These are phyloP conservation scores for Coemansia sp. DNA, from an alignment of 192 early-diverging fungal species.

Conservation along the genomic window DNA sequence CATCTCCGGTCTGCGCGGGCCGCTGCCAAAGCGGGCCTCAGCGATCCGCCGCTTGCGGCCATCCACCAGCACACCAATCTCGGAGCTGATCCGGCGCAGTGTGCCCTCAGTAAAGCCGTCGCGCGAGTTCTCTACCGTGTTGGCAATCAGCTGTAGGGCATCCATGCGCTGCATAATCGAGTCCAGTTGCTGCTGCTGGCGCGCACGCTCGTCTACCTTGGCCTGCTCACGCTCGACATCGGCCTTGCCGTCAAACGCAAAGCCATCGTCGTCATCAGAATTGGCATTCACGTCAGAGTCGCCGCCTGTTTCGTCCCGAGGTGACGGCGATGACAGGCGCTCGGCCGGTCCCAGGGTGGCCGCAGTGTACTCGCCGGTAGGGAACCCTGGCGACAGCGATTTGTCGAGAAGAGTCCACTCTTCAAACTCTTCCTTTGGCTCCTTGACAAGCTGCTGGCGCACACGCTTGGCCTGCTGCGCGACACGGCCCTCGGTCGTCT, in stretches of 20 bases:
- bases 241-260: slow-evolving; percentile 39
- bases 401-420: slow-evolving; percentile 45
- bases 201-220: slow-evolving; percentile 19
- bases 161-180: slow-evolving; percentile 27
- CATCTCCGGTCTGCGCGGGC: not conserved
- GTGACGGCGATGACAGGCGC: slow-evolving; percentile 4
- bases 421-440: slow-evolving; percentile 3
- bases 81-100: slow-evolving; percentile 42
- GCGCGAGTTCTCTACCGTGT: slow-evolving; percentile 46
- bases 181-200: slow-evolving; percentile 10
- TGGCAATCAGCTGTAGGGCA: slow-evolving; percentile 40
- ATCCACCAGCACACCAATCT: slow-evolving; percentile 34
- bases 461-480: slow-evolving; percentile 16
- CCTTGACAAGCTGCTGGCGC: not conserved
- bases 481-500: slow-evolving; percentile 9
- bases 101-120: slow-evolving; percentile 31
- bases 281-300: too few relatives aligned
- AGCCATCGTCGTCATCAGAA: slow-evolving; percentile 30
- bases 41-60: slow-evolving; percentile 13
- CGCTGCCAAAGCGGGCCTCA: not conserved
- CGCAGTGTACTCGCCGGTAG: not conserved
- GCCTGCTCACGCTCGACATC: slow-evolving; percentile 45
- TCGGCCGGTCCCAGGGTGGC: not conserved
- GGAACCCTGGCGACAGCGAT: slow-evolving; percentile 1
- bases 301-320: not conserved